Base-by-base conservation (phyloP, 164 flowering plant genomes). In the Sedum album region DNA sequence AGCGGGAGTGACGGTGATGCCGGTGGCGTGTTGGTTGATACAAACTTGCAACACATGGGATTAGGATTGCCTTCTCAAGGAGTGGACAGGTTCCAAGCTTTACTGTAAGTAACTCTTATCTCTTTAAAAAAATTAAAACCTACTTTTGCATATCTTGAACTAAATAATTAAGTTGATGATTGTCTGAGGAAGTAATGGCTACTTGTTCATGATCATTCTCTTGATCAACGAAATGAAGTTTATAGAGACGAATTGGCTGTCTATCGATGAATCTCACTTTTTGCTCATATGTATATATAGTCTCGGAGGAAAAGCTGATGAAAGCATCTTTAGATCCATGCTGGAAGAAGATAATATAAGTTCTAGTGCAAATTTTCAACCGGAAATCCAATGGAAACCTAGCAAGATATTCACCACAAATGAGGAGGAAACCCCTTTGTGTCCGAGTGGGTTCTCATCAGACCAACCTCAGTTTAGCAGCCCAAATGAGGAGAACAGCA, bases 41-140 rank as follows among this genome's bases (percentile, higher is more conserved):
- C 82, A 14, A 72, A 73, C 66, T 76, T 84, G 69, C 85, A 84
- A 11, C 74, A 79, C 76, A 81, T 85, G 82, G 82, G 83, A 18
- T 75, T 86, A 62, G 85, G 90, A 21, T 84, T 84, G 31, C 76
- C 87, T 25, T 75, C 82, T 10, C 84, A 77, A 63, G 51, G 82
- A 41, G 67, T 77, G 73, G 86, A 86, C 38, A 82, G 90, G 87
- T 80, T 78, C 70, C 82, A 80, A 71, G 44, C 82, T 31, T 60
- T 81, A 42, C 68, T 86, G 88, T 84, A 77, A 80, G 84, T 77
- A 8, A 31, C 36, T 18, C 21, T 18, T 36, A 17, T 17, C 8
- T 31, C 6, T 7, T 53, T 9, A 9, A 30, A 51, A 53, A 6
- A 13, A 17, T 65, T 18, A 46, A 41, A 39, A 13, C 30, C 67